These are phyloP conservation scores for Chaetomiaceae sp. DNA, from an alignment of 2,329 filamentous ascomycete genomes.

Conservation along the genomic window DNA sequence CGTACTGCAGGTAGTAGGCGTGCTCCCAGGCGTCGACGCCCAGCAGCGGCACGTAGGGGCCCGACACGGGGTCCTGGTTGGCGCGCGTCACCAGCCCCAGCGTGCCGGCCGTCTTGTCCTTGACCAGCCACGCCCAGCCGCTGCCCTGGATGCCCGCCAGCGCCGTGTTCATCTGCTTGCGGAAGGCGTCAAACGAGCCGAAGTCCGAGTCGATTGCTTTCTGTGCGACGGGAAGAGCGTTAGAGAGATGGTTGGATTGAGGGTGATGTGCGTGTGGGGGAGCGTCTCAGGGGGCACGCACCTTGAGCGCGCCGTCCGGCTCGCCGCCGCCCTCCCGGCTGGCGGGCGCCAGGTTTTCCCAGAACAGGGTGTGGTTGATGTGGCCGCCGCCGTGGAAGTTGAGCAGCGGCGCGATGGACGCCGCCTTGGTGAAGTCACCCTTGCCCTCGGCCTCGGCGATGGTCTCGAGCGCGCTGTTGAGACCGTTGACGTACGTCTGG, in stretches of 20 bases:
- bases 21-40: slow-evolving; percentile 96
- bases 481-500: slow-evolving; percentile 69
- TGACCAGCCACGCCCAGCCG: slow-evolving; percentile 86
- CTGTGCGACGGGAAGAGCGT: slow-evolving; percentile 26
- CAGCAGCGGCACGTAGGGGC: slow-evolving; percentile 73
- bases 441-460: slow-evolving; percentile 57
- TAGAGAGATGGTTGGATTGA: no score
- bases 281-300: no score
- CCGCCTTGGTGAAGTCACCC: slow-evolving; percentile 50
- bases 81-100: slow-evolving; percentile 63
- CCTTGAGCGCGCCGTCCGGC: slow-evolving; percentile 55
- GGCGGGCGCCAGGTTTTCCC: slow-evolving; percentile 73
- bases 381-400: slow-evolving; percentile 90
- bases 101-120: slow-evolving; percentile 57
- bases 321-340: slow-evolving; percentile 57
- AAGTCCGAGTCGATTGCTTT: slow-evolving; percentile 59
- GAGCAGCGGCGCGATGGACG: slow-evolving; percentile 49
- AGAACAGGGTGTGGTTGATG: slow-evolving; percentile 90
- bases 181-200: slow-evolving; percentile 58
- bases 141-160: slow-evolving; percentile 76
- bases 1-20: slow-evolving; percentile 91
- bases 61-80: slow-evolving; percentile 86
- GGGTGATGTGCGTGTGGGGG: no score
- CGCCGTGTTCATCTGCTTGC: slow-evolving; percentile 60
- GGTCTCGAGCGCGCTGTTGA: slow-evolving; percentile 60